Base-by-base conservation (phyloP, 208 protist genomes). In the Leishmania guyanensis region DNA sequence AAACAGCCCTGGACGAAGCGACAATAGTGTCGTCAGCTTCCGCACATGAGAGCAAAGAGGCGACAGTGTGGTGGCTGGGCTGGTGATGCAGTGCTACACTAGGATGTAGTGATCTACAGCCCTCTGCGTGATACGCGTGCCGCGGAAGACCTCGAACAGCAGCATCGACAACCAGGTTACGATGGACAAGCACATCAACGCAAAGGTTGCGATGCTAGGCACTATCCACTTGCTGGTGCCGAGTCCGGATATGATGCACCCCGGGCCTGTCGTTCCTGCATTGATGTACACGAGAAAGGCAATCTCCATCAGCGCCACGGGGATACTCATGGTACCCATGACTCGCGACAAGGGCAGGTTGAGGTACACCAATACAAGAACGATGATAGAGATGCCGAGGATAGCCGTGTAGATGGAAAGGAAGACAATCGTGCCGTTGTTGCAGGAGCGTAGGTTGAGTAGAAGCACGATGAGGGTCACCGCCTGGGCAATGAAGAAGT, bases 31-130 rank as follows among this genome's bases (percentile, higher is more conserved):
- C 20, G 17, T 75, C 26, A 46, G 76, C 39, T 29, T 73, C 69
- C 46, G 46, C 26, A 51, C 20, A 73, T 54, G 26, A 73, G 17
- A 53, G 9, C 46, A 1, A 54, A 36, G 69, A 48, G 69, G 46
- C 46, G 12, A 33, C 8, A n/a, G 46, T 73, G 17, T 26, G 51
- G 69, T 48, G 20, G 12, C 16, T 53, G 46, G 26, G 43, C 9
- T 54, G 43, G 69, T 54, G 39, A 51, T 53, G 9, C 69, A 29
- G 33, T 33, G 1, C 76, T 82, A 86, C 22, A 58, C 66, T 56
- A 84, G 78, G 14, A 92, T 56, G 77, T 88, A 93, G 74, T 88
- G 85, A 65, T 92, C 86, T 22, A 92, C 83, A 79, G 79, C 77
- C 36, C 74, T 71, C 76, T 88, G 84, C 14, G 66, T 71, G n/a